Conservation (phyloP, 2,329 filamentous ascomycete genomes). For the Calonectria honghensis region DNA sequence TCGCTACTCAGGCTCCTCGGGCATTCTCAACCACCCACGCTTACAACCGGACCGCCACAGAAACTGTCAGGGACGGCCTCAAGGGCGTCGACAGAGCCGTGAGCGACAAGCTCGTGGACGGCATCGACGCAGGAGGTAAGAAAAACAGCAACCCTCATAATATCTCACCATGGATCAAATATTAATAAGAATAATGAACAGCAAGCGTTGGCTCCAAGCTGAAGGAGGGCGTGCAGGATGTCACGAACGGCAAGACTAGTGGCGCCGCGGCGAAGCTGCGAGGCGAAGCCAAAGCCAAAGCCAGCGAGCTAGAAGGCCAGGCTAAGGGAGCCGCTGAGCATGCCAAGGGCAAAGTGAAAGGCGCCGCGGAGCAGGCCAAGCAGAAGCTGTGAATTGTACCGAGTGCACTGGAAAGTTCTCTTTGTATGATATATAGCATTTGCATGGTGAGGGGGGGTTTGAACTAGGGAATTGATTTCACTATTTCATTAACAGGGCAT, state of each 20-base stretch:
- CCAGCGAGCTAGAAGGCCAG: conserved; percentile 63
- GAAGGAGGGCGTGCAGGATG: conserved; percentile 65
- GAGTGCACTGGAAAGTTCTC: background rate
- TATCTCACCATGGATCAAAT: no score
- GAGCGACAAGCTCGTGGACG: conserved; percentile 76
- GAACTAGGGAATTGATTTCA: conserved; percentile 24
- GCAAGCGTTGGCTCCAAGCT: conserved; percentile 67
- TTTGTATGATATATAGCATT: conserved; percentile 27
- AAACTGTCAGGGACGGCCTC: conserved; percentile 75
- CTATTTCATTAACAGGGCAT: background rate
- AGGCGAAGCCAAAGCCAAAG: conserved; percentile 62
- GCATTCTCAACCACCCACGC: conserved; percentile 70
- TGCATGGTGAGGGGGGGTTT: conserved; percentile 29
- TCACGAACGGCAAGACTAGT: conserved; percentile 56
- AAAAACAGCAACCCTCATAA: conserved; percentile 40
- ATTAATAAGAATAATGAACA: conserved; percentile 42
- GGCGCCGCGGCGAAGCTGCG: conserved; percentile 60
- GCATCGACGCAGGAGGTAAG: conserved; percentile 76
- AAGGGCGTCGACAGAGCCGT: conserved; percentile 77
- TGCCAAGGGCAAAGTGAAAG: conserved; percentile 64
- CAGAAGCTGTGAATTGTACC: conserved; percentile 52
- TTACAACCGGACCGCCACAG: conserved; percentile 69
- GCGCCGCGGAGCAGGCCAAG: conserved; percentile 64
- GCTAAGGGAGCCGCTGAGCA: conserved; percentile 66
- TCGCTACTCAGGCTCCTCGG: conserved; percentile 65